Evolutionary conservation across 1,284 basidiomycete genomes (phyloP), one percentile per base, ranked within the genome.

Genomic region (Heterobasidion occidentale): DNA sequence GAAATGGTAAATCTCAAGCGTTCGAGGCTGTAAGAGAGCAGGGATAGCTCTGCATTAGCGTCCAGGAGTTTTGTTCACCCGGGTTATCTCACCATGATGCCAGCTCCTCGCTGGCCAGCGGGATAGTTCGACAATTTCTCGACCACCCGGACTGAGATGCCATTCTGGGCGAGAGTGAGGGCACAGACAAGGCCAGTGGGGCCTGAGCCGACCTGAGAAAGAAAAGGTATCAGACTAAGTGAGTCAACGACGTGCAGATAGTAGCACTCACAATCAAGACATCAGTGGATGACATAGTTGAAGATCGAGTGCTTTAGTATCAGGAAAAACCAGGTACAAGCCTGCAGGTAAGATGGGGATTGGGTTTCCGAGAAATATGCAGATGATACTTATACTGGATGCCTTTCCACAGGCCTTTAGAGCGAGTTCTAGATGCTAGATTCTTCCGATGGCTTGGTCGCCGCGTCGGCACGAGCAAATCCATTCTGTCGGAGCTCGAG

Each of bases 121-220:
- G 34, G 60, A 36, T 44, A 46, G 7, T 55, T 4, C 5, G 45
- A 20, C 9, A 54, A 55, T 52, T 71, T 76, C n/a, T 74, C 67
- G 27, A 76, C 65, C 45, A 74, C 66, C 17, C 73, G 72, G 9
- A 74, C 68, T 3, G 69, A 57, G 0, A 68, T 57, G 46, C 63
- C 63, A 51, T 67, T 63, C 57, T 65, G 57, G 9, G 52, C 57
- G 33, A 69, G 60, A 1, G 59, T 57, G 12, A 69, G 61, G 12
- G 67, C 67, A 2, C 58, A 53, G 3, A 63, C 56, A 9, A 69
- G 61, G 6, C 67, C 67, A 1, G 61, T 56, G 2, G 67, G 67
- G 1, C 67, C 67, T 27, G 61, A 62, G 9, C 67, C 67, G 27
- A 63, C 60, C 67, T 69, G 20, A 20, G 19, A 17, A 19, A 36